A percentile compares a stretch with the other conserved stretches of the same genome.
Conservation (phyloP, 805 yeast species). For the Ogataea saltuana region DNA sequence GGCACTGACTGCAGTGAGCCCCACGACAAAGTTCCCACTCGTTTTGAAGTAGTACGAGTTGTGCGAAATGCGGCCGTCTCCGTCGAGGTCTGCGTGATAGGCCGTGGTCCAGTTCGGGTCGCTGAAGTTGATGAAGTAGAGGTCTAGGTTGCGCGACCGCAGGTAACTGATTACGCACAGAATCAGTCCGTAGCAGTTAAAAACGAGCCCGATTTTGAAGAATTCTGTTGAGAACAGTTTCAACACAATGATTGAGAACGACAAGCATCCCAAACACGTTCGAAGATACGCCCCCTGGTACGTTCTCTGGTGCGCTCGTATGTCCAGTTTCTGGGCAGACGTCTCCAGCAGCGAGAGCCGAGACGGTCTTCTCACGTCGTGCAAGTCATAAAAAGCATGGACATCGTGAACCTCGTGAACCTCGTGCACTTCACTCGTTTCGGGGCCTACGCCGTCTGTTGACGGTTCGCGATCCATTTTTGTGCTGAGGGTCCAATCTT, state of each 20-base stretch:
- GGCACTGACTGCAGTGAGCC: slow-evolving; percentile 51
- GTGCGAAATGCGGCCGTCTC: slow-evolving; percentile 15
- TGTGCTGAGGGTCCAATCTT: no score
- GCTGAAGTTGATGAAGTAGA: slow-evolving; percentile 33
- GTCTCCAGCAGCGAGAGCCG: slow-evolving; percentile 38
- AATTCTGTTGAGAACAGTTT: slow-evolving; percentile 66
- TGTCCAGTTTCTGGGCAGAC: slow-evolving; percentile 46
- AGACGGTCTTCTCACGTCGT: slow-evolving; percentile 33
- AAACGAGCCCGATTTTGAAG: slow-evolving; percentile 64
- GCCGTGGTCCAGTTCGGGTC: slow-evolving; percentile 26
- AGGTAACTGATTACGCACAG: slow-evolving; percentile 42
- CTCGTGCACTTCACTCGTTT: no score
- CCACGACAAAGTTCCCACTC: slow-evolving; percentile 59
- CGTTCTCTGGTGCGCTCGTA: slow-evolving; percentile 75
- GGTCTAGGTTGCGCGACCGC: slow-evolving; percentile 34
- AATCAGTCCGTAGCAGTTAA: slow-evolving; percentile 58
- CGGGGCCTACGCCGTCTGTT: no score
- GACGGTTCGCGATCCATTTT: no score
- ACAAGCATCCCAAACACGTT: slow-evolving; percentile 66
- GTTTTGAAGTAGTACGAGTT: slow-evolving; percentile 49
- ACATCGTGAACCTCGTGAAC: neutral
- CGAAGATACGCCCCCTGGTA: slow-evolving; percentile 83
- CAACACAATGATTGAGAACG: slow-evolving; percentile 63
- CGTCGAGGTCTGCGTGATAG: slow-evolving; percentile 14
- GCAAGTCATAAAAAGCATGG: neutral